phyloP scores from a whole-genome alignment of 345 rosid species.

The Syzygium aqueum region DNA sequence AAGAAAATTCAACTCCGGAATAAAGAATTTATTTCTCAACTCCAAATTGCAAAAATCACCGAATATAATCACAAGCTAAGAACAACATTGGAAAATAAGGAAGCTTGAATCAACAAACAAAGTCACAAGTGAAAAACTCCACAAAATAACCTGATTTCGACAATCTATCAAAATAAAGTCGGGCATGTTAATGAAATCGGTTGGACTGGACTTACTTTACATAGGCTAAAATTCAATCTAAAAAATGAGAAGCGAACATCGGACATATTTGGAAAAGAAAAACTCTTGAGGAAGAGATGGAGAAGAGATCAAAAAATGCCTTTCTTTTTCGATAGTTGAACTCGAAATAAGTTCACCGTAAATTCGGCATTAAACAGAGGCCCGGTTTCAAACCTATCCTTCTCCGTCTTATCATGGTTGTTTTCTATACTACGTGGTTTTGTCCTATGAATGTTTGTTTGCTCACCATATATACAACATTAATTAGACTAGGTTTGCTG shows the following conservation, averaged over 20 bases:
- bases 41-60: not conserved
- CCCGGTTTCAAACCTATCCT: not conserved
- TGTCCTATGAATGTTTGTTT: too few relatives aligned
- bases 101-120: not conserved
- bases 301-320: not conserved
- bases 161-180: not conserved
- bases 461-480: not conserved
- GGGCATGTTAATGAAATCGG: rapidly evolving
- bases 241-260: not conserved
- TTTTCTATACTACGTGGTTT: not conserved
- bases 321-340: not conserved
- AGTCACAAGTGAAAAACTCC: not conserved
- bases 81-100: not conserved
- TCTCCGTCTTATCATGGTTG: not conserved
- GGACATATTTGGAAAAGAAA: not conserved
- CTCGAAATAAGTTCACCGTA: not conserved
- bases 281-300: rapidly evolving
- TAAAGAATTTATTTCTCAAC: not conserved
- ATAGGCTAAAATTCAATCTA: not conserved
- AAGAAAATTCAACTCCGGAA: not conserved
- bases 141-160: rapidly evolving
- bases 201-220: too few relatives aligned
- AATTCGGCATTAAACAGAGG: not conserved
- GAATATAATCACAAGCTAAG: not conserved
- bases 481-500: not conserved